Evolutionary conservation across 129 eudicot genomes (phyloP), one percentile per base, ranked within the genome.

Genomic region (Solidago caesia): DNA sequence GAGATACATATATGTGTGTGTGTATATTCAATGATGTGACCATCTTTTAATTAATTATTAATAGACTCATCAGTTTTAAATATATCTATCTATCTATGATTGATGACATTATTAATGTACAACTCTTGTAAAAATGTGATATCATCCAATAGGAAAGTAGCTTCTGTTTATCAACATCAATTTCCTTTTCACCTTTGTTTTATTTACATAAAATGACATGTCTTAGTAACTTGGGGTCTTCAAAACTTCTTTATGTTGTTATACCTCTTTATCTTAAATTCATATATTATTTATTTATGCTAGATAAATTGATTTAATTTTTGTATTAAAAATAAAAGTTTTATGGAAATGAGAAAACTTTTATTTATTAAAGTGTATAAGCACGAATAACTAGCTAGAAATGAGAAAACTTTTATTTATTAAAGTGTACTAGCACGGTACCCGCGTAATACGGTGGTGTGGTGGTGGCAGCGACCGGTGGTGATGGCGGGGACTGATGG

Each of bases 21-120:
- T 56, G 52, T 77, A 68, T 68, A 58, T n/a, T 55, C 56, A 72
- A 58, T 13, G 33, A 46, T 14, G 43, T 15, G 29, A 26, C 52
- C 13, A 39, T 21, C 21, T 21, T 21, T 21, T 21, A 21, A 21
- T 21, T 21, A 21, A 21, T 21, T 21, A 21, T 21, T 21, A 21
- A 21, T 21, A 21, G 21, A 21, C 21, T 21, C 21, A 21, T 21
- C 21, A 21, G 21, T 21, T 21, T 21, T 21, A 21, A 21, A 21
- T 21, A 21, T 21, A 21, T 21, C 21, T 21, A 21, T 21, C 21
- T 21, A 21, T 21, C 21, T 21, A 21, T 21, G 21, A 21, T 21
- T 21, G 21, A 21, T 21, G 21, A 21, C 21, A 21, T 21, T 21
- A 21, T 21, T 21, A 21, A 21, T 21, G 27, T 65, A 39, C 14